These are phyloP conservation scores for Alternaria viburni DNA, from an alignment of 2,329 filamentous ascomycete species.

Conservation along the genomic window DNA sequence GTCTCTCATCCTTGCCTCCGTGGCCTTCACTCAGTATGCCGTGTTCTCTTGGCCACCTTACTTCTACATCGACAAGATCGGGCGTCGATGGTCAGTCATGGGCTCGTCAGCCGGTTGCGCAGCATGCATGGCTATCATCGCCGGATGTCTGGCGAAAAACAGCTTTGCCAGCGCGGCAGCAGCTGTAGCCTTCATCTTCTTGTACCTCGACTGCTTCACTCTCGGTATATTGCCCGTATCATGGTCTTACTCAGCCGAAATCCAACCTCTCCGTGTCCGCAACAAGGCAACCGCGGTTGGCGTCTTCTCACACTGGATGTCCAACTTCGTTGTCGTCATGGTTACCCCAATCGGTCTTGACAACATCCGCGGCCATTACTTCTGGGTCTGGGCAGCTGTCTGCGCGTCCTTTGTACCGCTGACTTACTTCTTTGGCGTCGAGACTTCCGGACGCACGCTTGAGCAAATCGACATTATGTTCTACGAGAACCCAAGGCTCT, in stretches of 20 bases:
- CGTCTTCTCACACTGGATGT: constrained; percentile 57
- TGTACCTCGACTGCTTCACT: constrained; percentile 30
- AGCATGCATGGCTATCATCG: constrained; percentile 44
- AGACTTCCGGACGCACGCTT: constrained; percentile 32
- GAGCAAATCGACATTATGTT: constrained; percentile 42
- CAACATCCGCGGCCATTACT: constrained; percentile 51
- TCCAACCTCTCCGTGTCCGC: constrained; percentile 57
- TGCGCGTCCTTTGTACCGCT: constrained; percentile 59
- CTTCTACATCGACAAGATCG: constrained; percentile 56
- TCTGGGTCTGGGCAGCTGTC: constrained; percentile 59
- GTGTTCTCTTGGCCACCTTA: constrained; percentile 50
- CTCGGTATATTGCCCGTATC: constrained; percentile 46
- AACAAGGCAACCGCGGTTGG: constrained; percentile 59
- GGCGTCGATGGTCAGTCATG: constrained; percentile 43
- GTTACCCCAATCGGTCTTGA: constrained; percentile 52
- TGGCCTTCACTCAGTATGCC: constrained; percentile 54
- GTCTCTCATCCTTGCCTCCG: constrained; percentile 44
- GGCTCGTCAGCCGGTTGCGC: constrained; percentile 41
- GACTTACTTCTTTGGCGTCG: constrained; percentile 47
- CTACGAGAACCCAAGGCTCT: constrained; percentile 36
- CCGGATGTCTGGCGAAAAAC: constrained; percentile 34
- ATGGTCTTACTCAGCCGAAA: constrained; percentile 59
- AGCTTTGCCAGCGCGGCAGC: constrained; percentile 36
- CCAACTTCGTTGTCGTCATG: constrained; percentile 60
- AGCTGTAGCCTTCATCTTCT: constrained; percentile 51